Base-by-base conservation (phyloP, 192 early-diverging fungal species). In the Coemansia biformis region DNA sequence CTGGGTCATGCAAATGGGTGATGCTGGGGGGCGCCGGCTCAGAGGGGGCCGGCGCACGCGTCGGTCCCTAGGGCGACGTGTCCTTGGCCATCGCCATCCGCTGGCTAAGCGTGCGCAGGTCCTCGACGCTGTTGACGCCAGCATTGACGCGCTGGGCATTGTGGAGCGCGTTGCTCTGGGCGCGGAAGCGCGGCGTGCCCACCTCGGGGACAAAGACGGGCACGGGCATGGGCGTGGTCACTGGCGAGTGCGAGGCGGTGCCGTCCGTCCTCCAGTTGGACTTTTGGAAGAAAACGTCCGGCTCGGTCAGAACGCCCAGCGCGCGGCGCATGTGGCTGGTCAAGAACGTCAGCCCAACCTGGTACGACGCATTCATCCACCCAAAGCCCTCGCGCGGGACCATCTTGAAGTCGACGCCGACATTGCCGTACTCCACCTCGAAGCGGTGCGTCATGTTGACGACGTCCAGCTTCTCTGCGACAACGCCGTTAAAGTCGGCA, bases 381-480 rank as follows among this genome's bases (percentile, higher is more conserved):
- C 95, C 95, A 70, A 98, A 98, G 12, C 95, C 95, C 76, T 98
- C 95, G 6, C 89, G 80, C 0, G 90, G 86, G 16, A 98, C 86
- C 60, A 79, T 88, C 66, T 91, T 87, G 76, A 97, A 97, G 57
- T 96, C 93, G 0, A 80, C 66, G 4, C 96, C 96, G 0, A 97
- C 92, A 47, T 95, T 95, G 24, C 94, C 94, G 48, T 97, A 98
- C 73, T 99, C 96, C 11, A 97, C 93, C 41, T 94, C 67, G 17
- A 96, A 84, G 23, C 78, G 76, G 63, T 99, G 96, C 16, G 87
- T 88, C 70, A 96, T 81, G 38, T 79, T 78, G 14, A 94, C 92
- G 5, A 96, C 86, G 54, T 99, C 92, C 67, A 93, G 96, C 67
- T 99, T 99, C 43, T 99, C 96, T 0, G 92, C 92, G 6, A 99